Conservation (phyloP, 2,329 filamentous ascomycete species). For the Microascus cirrosus region DNA sequence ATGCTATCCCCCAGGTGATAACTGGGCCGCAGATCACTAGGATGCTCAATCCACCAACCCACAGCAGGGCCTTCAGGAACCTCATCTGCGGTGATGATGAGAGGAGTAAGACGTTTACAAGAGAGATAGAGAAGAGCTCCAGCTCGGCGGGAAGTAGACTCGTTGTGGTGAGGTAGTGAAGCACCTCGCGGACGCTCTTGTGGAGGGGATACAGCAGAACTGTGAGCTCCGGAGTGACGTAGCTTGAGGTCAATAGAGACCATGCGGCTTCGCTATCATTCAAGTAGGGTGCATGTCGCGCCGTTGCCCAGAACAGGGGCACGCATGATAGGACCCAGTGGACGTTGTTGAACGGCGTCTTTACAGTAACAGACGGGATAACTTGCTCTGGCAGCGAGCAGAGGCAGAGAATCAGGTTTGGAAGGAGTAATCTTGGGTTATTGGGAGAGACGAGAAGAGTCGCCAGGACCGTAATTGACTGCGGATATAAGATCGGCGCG, state of each 20-base stretch:
- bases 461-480: slow-evolving; percentile 63
- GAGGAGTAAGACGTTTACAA: slow-evolving; percentile 73
- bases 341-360: slow-evolving; percentile 49
- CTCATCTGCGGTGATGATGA: slow-evolving; percentile 71
- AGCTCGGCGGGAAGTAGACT: slow-evolving; percentile 81
- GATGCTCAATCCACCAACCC: slow-evolving; percentile 68
- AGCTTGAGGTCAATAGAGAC: slow-evolving; percentile 2
- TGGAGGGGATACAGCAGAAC: slow-evolving; percentile 73
- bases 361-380: slow-evolving; percentile 51
- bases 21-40: slow-evolving; percentile 64
- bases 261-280: background rate
- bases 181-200: slow-evolving; percentile 58
- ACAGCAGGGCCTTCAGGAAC: slow-evolving; percentile 76
- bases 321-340: slow-evolving; percentile 72
- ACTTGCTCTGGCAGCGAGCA: slow-evolving; percentile 63
- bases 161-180: slow-evolving; percentile 77
- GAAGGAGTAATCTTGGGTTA: slow-evolving; percentile 51
- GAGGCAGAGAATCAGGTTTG: slow-evolving; percentile 73
- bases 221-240: slow-evolving; percentile 44
- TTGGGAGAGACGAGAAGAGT: slow-evolving; percentile 60
- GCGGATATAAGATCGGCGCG: slow-evolving; percentile 80
- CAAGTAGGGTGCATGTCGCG: background rate
- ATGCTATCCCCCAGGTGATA: slow-evolving; percentile 70
- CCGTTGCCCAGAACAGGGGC: slow-evolving; percentile 38
- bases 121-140: slow-evolving; percentile 69